Evolutionary conservation across 805 yeast genomes (phyloP), one percentile per base, ranked within the genome.

Genomic region (Wickerhamiella azymoides): DNA sequence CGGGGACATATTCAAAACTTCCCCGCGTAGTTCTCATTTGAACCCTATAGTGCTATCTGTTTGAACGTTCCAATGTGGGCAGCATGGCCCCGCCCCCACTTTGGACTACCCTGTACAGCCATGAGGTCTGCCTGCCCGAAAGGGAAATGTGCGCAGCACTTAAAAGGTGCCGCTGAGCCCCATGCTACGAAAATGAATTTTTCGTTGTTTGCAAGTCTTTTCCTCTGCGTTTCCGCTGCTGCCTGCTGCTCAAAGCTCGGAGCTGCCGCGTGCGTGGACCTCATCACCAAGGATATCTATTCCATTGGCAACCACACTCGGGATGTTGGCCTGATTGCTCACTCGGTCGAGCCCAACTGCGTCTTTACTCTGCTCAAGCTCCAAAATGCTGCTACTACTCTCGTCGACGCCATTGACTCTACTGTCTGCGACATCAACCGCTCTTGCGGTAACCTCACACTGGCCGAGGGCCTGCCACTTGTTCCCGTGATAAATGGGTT

Each of bases 271-370:
- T 41, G 44, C 18, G 33, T 41, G 14, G 44, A 41, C 18, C 24
- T 41, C 25, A 33, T 41, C 17, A 25, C 33, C 30, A 24, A 24
- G 11, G 44, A 41, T 21, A 21, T 37, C 6, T 41, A 41, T 16
- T 17, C 14, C 8, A 41, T 41, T 19, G 44, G 44, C 16, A 41
- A 41, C 32, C 44, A 41, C 25, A 41, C 44, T 1, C n/a, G 44
- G 17, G 27, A 41, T 13, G 25, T 41, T 33, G 44, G 44, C 10
- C 26, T 36, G 18, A 41, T 41, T 11, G 44, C 44, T 17, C 38
- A 36, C 14, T 17, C 37, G 9, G 24, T 41, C 35, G 39, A 41
- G 39, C 44, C 36, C 28, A 41, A 41, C 32, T 41, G 44, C n/a
- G 19, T 41, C 8, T 41, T 41, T 14, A 41, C 44, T 13, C 35